Percentiles rank a stretch among this genome's conserved stretches.
Evolutionary conservation across 1,284 basidiomycete species (phyloP).

Genomic region (Sporisorium graminicola): DNA sequence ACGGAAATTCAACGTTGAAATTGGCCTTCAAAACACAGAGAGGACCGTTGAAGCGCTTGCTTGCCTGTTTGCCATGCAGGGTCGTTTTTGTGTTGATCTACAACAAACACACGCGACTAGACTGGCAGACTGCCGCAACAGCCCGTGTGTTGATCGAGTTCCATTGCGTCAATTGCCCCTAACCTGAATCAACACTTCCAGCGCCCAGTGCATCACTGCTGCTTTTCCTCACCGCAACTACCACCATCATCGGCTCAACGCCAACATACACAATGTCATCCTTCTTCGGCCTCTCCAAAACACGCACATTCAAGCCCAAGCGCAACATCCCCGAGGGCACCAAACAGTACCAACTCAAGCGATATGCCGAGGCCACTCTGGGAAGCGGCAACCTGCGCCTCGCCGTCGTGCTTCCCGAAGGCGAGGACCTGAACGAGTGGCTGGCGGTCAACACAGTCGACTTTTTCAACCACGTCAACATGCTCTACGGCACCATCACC

Average conservation of each 20-base stretch:
- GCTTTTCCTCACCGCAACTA: not conserved
- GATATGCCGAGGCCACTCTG: conserved; percentile 95
- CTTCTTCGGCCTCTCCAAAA: conserved; percentile 74
- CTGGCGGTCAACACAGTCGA: conserved; percentile 69
- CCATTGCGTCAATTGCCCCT: not conserved
- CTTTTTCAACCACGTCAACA: conserved; percentile 70
- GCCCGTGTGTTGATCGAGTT: conserved; percentile 2
- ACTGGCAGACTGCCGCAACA: not conserved
- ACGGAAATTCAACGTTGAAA: too few relatives aligned
- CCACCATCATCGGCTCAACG: not conserved
- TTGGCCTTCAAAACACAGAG: not conserved
- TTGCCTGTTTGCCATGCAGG: not conserved
- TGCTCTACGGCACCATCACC: conserved; percentile 69
- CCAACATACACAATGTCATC: conserved; percentile 53
- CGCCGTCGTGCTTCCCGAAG: conserved; percentile 66
- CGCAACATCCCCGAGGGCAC: conserved; percentile 95
- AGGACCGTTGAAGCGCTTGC: too few relatives aligned
- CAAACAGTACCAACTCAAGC: conserved; percentile 95
- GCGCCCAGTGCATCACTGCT: not conserved
- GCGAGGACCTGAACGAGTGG: conserved; percentile 69
- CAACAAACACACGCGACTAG: not conserved
- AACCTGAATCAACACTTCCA: not conserved
- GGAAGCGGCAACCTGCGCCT: conserved; percentile 73
- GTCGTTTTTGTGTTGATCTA: not conserved
- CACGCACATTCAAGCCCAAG: conserved; percentile 94